Percentiles rank a stretch among this genome's conserved stretches.
Evolutionary conservation across 2,329 filamentous ascomycete genomes (phyloP).

Genomic region (Davidsoniella eucalypti): DNA sequence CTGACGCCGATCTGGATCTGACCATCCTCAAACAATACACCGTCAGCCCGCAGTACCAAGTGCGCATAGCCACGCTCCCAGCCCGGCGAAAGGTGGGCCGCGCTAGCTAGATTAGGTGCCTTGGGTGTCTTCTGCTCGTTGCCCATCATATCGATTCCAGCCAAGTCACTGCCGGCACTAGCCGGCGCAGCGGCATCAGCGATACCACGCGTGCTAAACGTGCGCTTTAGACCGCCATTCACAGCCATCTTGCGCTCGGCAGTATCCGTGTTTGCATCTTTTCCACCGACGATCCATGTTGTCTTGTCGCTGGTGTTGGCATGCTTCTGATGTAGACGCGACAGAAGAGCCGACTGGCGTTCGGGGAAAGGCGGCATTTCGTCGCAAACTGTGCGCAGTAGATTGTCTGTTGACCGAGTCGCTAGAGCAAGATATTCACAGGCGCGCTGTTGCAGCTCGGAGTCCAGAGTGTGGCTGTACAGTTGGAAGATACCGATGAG

Average conservation of each 20-base stretch:
- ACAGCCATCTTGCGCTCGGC: slow-evolving; percentile 68
- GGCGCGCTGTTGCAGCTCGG: slow-evolving; percentile 87
- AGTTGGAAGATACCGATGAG: slow-evolving; percentile 76
- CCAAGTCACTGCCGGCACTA: slow-evolving; percentile 40
- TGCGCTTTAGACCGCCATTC: slow-evolving; percentile 67
- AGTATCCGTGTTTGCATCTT: slow-evolving; percentile 74
- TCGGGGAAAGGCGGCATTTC: slow-evolving; percentile 99
- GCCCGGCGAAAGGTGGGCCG: slow-evolving; percentile 80
- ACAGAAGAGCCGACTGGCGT: slow-evolving; percentile 77
- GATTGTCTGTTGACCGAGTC: slow-evolving; percentile 72
- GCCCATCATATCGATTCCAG: slow-evolving; percentile 62
- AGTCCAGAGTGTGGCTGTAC: slow-evolving; percentile 88
- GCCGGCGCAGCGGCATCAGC: slow-evolving; percentile 21
- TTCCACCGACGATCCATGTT: slow-evolving; percentile 95
- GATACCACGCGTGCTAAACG: slow-evolving; percentile 52
- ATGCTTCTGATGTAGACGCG: slow-evolving; percentile 85
- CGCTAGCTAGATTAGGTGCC: slow-evolving; percentile 73
- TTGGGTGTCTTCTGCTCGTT: slow-evolving; percentile 42
- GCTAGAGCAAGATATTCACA: slow-evolving; percentile 87
- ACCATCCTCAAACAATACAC: slow-evolving; percentile 83
- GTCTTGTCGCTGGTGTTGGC: slow-evolving; percentile 84
- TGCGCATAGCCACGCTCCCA: slow-evolving; percentile 86
- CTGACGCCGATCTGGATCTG: slow-evolving; percentile 86
- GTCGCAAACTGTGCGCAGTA: slow-evolving; percentile 85
- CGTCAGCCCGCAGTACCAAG: slow-evolving; percentile 63